Conservation (phyloP, 2,329 filamentous ascomycete genomes). For the Simplicillium aogashimaense region DNA sequence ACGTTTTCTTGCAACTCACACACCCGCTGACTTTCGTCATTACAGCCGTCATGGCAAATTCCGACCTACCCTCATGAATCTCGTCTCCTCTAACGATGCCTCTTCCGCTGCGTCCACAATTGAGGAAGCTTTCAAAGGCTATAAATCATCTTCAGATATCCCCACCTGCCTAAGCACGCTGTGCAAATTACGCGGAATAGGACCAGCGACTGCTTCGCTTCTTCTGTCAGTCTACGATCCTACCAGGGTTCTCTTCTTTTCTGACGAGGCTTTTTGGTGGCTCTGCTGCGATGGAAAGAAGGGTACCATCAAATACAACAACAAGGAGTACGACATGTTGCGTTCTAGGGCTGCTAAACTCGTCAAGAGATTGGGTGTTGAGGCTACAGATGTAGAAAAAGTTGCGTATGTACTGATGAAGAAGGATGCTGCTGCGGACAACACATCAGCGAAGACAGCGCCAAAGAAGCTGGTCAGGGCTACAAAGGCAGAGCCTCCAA, state of each 20-base stretch:
- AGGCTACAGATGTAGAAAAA: slow-evolving; percentile 56
- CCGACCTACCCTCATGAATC: slow-evolving; percentile 49
- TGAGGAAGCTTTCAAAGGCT: slow-evolving; percentile 36
- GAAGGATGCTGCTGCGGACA: slow-evolving; percentile 9
- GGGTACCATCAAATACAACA: slow-evolving; percentile 55
- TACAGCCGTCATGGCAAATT: slow-evolving; percentile 50
- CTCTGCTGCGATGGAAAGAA: slow-evolving; percentile 44
- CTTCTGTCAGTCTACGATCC: slow-evolving; percentile 57
- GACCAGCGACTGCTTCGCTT: slow-evolving; percentile 70
- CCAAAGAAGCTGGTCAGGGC: neutral
- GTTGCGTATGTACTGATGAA: slow-evolving; percentile 61
- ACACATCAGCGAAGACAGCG: no score
- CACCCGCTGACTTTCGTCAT: slow-evolving; percentile 2
- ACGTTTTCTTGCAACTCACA: slow-evolving; percentile 1
- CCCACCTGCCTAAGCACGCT: slow-evolving; percentile 42
- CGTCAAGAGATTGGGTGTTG: slow-evolving; percentile 37
- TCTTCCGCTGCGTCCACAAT: slow-evolving; percentile 36
- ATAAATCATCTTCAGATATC: slow-evolving; percentile 27
- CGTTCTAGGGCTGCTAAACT: slow-evolving; percentile 31
- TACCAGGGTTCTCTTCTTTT: slow-evolving; percentile 59
- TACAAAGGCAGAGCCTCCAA: slow-evolving; percentile 1
- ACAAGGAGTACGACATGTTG: slow-evolving; percentile 57
- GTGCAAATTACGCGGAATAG: slow-evolving; percentile 59
- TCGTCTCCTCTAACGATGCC: slow-evolving; percentile 51
- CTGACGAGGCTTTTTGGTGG: slow-evolving; percentile 72